Percentiles rank a stretch among this genome's conserved stretches.
Conservation (phyloP, 192 early-diverging fungal species). For the Dimargaris cristalligena region DNA sequence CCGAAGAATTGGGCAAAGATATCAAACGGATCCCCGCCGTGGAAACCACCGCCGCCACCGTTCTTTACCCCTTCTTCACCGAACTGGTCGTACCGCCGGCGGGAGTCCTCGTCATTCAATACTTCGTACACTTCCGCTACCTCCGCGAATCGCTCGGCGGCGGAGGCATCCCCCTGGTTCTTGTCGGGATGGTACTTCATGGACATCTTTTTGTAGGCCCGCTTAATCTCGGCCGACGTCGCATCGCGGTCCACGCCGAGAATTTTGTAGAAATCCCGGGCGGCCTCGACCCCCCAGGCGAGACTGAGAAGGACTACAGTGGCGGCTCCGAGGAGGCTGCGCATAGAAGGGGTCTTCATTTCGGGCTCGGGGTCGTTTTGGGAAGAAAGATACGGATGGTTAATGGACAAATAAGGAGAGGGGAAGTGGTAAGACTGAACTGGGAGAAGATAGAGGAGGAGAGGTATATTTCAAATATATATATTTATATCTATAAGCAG, state of each 20-base stretch:
- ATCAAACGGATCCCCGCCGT: constrained; percentile 74
- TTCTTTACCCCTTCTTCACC: constrained; percentile 93
- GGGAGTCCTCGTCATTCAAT: constrained; percentile 80
- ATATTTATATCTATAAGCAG: no score
- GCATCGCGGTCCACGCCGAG: constrained; percentile 71
- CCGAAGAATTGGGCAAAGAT: constrained; percentile 89
- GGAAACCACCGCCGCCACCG: constrained; percentile 32
- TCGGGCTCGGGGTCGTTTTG: no score
- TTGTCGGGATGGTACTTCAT: constrained; percentile 80
- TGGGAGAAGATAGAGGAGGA: no score
- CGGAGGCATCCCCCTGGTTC: constrained; percentile 68
- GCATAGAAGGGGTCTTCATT: no score
- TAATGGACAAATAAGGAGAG: no score
- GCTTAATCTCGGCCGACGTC: constrained; percentile 72
- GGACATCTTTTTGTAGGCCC: constrained; percentile 78
- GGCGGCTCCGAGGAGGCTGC: no score
- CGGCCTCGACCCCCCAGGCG: constrained; percentile 8
- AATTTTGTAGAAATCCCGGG: constrained; percentile 72
- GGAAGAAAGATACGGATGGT: no score
- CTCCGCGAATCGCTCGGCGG: constrained; percentile 79
- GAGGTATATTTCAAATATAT: no score
- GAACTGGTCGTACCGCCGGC: constrained; percentile 75
- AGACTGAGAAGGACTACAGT: not conserved
- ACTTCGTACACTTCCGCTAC: constrained; percentile 86
- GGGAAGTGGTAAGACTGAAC: no score